Evolutionary conservation across 83 land plant genomes (phyloP), one percentile per base, ranked within the genome.

Genomic region (Isoetes engelmannii): DNA sequence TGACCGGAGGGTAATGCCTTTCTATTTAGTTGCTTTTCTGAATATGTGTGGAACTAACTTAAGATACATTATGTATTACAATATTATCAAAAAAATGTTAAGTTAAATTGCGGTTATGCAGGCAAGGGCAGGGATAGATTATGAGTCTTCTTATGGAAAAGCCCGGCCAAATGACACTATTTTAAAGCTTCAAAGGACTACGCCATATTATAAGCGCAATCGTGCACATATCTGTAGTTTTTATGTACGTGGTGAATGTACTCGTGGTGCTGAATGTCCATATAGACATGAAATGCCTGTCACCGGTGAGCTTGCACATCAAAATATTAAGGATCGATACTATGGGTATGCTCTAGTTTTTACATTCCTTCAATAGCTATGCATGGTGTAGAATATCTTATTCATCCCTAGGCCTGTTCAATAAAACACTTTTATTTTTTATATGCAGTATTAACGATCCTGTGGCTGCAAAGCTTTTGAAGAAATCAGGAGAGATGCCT

Each of bases 211-310:
- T 73, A 90, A 90, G 73, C 76, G 98, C 59, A 94, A 94, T 46
- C 72, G 98, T 44, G 98, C 98, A 58, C 98, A 94, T 75, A 83
- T 93, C 45, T 93, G 98, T 71, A 93, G 98, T 83, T 93, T 93
- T 64, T 93, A 79, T 82, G 81, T 87, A 6, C 81, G 96, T 37
- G 98, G 98, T 47, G 92, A 87, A 70, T 93, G 98, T 71, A 89
- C 95, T 10, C 80, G 98, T 66, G 98, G 98, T 61, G 89, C 87
- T 57, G 98, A 89, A 63, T 93, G 98, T 59, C 98, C 98, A 12
- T 93, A 93, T 69, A 72, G 98, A 44, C 98, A 93, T 70, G 98
- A 93, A 75, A 93, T 93, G 98, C 98, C 96, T 12, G 80, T 75
- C 37, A 84, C 87, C 57, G 98, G 98, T 15, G 98, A 93, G 75